These are phyloP conservation scores for Pleurozium schreberi DNA, from an alignment of 225 moss, liverwort and hornwort genomes.

Conservation along the genomic window DNA sequence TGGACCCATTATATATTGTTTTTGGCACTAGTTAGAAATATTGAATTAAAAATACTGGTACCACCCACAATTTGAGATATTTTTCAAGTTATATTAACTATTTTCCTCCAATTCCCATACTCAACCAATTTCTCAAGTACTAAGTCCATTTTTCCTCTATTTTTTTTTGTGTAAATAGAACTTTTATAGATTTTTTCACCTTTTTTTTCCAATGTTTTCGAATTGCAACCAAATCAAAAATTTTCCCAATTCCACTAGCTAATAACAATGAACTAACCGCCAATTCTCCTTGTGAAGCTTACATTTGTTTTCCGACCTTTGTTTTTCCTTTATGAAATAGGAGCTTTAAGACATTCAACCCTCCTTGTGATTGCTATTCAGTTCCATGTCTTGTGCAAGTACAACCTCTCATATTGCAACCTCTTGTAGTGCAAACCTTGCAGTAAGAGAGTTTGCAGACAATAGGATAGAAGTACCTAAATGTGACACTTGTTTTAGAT, in stretches of 20 bases:
- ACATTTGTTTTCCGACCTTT: background rate
- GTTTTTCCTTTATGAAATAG: background rate
- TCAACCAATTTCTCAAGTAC: accelerated
- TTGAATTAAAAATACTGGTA: background rate
- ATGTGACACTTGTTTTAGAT: too few species aligned
- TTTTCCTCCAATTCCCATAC: background rate
- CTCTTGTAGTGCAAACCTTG: too few species aligned
- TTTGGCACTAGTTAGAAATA: background rate
- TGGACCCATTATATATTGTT: background rate
- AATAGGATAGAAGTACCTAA: too few species aligned
- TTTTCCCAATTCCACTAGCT: background rate
- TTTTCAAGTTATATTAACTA: background rate
- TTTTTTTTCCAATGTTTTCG: background rate
- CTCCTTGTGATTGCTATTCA: background rate
- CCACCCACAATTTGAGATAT: too few species aligned
- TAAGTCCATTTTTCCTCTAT: accelerated
- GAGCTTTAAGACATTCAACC: background rate
- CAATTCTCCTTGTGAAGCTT: accelerated
- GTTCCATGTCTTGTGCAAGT: background rate
- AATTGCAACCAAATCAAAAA: background rate
- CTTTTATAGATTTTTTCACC: background rate
- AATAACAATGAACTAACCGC: too few species aligned
- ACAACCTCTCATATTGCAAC: too few species aligned
- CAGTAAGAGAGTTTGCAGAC: too few species aligned
- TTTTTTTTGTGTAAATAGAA: background rate